Evolutionary conservation across 2,329 filamentous ascomycete species (phyloP), one percentile per base, ranked within the genome.

Genomic region (Aspergillus sp.): DNA sequence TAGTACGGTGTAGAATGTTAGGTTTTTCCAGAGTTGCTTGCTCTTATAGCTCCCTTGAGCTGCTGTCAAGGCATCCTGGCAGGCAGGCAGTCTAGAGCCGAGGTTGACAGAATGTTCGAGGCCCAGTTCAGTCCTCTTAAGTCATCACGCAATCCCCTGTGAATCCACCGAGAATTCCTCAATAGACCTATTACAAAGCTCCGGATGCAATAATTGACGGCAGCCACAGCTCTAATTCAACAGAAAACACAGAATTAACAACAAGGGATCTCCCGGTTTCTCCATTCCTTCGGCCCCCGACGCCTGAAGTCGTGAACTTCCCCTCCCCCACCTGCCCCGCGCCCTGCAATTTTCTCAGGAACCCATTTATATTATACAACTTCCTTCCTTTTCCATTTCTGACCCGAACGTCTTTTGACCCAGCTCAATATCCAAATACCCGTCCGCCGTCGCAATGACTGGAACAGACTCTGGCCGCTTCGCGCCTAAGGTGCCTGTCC

Each of bases 401-500:
- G 11, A 5, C 27, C 27, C 12, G 20, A 33, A 8, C 6, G 22
- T 17, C 19, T n/a, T 24, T n/a, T 41, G 30, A 37, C 39, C n/a
- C 15, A 48, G 13, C 34, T 13, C 37, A 27, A 19, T 30, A 33
- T 20, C 20, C 3, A 13, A 20, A 5, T 27, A 20, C 19, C 22
- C 13, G 9, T 11, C 46, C 22, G 8, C 24, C 13, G 44, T 54
- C 39, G 66, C 40, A 60, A 75, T 75, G 73, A 58, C 62, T 37
- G 70, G 68, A 60, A 64, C 68, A 51, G 65, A 57, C n/a, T 62
- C 68, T 45, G 75, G 76, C 63, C 70, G 71, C 51, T 79, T 79
- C 59, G 66, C 69, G 12, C 76, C 76, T 47, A 78, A 77, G 57
- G 65, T 70, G 5, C 72, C 75, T 4, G 73, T 79, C 57, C 59